Percentiles rank a stretch among this genome's conserved stretches.
Evolutionary conservation across 1,284 basidiomycete species (phyloP).

Genomic region (Thecaphora frezii): DNA sequence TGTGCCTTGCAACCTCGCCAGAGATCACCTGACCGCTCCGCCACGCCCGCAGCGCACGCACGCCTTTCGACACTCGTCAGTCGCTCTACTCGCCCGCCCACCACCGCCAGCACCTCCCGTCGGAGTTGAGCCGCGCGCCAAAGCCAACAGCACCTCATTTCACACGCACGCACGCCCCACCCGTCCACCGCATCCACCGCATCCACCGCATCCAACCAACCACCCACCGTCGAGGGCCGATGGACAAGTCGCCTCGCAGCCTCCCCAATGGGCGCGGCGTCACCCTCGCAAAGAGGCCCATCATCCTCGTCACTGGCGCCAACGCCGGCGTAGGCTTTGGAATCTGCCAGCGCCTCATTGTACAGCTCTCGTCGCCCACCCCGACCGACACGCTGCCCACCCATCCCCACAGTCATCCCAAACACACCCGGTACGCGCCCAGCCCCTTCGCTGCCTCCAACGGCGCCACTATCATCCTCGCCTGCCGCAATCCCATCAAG

Average conservation of each 20-base stretch:
- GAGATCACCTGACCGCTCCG: too few species aligned
- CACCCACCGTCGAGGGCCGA: too few species aligned
- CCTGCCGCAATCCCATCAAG: slow-evolving; percentile 57
- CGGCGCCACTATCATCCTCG: slow-evolving; percentile 55
- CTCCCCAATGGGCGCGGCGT: too few species aligned
- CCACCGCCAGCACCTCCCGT: neutral
- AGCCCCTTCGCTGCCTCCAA: slow-evolving; percentile 55
- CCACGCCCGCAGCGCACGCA: too few species aligned
- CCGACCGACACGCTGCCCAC: slow-evolving; percentile 47
- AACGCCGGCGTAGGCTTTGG: slow-evolving; percentile 57
- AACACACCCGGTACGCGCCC: slow-evolving; percentile 10
- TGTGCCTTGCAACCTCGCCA: too few species aligned
- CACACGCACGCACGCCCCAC: neutral
- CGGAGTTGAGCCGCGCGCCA: too few species aligned
- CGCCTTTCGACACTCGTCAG: neutral
- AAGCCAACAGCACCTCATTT: too few species aligned
- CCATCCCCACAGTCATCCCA: slow-evolving; percentile 19
- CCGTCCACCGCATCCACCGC: too few species aligned
- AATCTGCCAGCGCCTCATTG: slow-evolving; percentile 54
- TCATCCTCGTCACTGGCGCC: slow-evolving; percentile 56
- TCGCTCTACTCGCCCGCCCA: neutral
- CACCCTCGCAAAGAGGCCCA: slow-evolving; percentile 13
- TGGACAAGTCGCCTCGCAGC: too few species aligned
- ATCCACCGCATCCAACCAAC: too few species aligned
- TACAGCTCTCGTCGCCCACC: slow-evolving; percentile 55